phyloP scores from a whole-genome alignment of 352 stramenopile genomes.

The Globisporangium mamillatum region DNA sequence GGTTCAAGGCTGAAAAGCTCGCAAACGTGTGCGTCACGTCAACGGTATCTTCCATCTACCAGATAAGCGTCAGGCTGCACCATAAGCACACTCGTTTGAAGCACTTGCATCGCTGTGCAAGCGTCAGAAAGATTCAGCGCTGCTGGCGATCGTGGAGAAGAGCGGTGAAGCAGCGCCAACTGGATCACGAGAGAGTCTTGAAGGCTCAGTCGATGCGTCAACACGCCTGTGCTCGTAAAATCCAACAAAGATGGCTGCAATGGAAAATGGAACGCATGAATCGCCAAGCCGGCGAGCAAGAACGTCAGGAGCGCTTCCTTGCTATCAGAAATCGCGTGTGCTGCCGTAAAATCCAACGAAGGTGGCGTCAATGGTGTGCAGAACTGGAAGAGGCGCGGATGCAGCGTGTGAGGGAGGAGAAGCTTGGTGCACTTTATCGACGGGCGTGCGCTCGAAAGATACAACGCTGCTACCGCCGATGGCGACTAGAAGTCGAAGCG shows the following conservation, averaged over 20 bases:
- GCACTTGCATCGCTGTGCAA: constrained; percentile 13
- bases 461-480: neutral
- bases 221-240: constrained; percentile 1
- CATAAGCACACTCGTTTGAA: constrained; percentile 20
- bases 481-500: constrained; percentile 4
- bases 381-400: neutral
- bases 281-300: neutral
- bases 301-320: neutral
- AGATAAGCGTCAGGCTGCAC: constrained; percentile 9
- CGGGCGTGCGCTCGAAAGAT: constrained; percentile 11
- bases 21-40: constrained; percentile 7
- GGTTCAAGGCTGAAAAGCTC: constrained; percentile 28
- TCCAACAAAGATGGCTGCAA: neutral
- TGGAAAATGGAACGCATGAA: neutral
- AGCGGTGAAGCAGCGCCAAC: neutral
- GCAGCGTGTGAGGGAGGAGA: neutral
- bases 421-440: neutral
- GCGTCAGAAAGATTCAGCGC: constrained; percentile 25
- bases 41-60: constrained; percentile 14
- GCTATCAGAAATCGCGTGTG: constrained; percentile 11
- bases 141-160: neutral
- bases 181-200: neutral
- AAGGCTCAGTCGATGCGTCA: neutral
- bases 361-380: neutral
- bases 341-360: constrained; percentile 18